phyloP scores from a whole-genome alignment of 345 rosid species.

The Mangifera indica region DNA sequence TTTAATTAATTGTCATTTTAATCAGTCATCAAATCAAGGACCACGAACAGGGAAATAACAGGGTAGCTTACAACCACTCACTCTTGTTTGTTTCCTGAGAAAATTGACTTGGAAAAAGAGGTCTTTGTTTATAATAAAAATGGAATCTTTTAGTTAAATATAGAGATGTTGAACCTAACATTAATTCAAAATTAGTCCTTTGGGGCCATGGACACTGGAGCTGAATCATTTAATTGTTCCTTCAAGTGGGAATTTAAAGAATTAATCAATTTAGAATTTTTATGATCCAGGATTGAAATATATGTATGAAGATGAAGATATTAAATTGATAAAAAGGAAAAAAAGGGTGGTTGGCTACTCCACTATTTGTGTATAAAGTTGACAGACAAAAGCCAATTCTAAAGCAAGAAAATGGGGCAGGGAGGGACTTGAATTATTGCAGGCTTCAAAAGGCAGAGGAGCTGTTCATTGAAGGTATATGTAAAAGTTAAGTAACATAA shows the following conservation, averaged over 20 bases:
- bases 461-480: conserved; percentile 21
- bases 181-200: not conserved
- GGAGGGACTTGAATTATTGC: conserved; percentile 26
- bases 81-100: not conserved
- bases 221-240: conserved; percentile 3
- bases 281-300: not conserved
- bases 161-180: conserved; percentile 2
- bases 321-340: not conserved
- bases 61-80: conserved; percentile 11
- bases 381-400: conserved; percentile 14
- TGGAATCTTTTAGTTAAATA: not conserved
- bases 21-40: too few species aligned
- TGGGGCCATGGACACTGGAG: not conserved
- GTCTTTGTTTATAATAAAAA: not conserved
- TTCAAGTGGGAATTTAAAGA: not conserved
- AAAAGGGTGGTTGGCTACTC: conserved; percentile 1
- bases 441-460: conserved; percentile 10
- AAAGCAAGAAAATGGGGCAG: conserved; percentile 23
- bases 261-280: not conserved
- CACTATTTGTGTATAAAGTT: conserved; percentile 19
- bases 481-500: conserved; percentile 40
- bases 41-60: too few species aligned
- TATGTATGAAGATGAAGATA: not conserved
- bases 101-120: not conserved
- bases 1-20: too few species aligned